Evolutionary conservation across 257 asterid genomes (phyloP).

Genomic region (Jasminum sambac): DNA sequence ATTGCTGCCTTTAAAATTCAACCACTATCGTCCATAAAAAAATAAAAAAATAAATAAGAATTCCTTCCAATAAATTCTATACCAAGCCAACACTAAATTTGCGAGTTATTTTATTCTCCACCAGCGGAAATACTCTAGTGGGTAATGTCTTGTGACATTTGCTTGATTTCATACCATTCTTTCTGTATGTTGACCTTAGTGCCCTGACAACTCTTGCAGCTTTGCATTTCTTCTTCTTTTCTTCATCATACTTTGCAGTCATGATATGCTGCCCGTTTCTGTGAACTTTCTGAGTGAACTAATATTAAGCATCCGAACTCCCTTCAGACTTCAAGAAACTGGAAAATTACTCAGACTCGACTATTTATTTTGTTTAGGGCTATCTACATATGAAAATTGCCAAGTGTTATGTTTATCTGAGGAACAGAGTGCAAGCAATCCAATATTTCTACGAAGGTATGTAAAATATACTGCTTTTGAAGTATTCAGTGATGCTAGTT

Average conservation of each 20-base stretch:
- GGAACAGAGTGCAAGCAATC: constrained; percentile 49
- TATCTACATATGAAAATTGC: constrained; percentile 63
- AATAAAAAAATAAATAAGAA: no score
- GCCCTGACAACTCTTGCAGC: background rate
- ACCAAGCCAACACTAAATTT: background rate
- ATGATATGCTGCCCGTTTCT: background rate
- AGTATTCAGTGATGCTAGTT: background rate
- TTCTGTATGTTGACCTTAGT: background rate
- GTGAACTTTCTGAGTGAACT: background rate
- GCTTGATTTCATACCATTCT: background rate
- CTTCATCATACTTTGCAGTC: background rate
- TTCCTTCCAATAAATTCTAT: no score
- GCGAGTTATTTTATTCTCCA: background rate
- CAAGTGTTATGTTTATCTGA: constrained; percentile 52
- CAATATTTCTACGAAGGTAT: constrained; percentile 62
- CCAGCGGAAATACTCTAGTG: background rate
- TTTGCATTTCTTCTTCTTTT: background rate
- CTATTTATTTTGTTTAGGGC: constrained; percentile 49
- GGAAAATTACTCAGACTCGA: constrained; percentile 11
- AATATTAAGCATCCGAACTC: background rate
- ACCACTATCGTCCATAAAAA: no score
- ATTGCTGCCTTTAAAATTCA: no score
- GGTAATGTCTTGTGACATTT: background rate
- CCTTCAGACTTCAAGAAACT: constrained; percentile 8
- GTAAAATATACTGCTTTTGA: constrained; percentile 1